Conservation (phyloP, 78 protist species). For the Chrysochromulina tobinii region DNA sequence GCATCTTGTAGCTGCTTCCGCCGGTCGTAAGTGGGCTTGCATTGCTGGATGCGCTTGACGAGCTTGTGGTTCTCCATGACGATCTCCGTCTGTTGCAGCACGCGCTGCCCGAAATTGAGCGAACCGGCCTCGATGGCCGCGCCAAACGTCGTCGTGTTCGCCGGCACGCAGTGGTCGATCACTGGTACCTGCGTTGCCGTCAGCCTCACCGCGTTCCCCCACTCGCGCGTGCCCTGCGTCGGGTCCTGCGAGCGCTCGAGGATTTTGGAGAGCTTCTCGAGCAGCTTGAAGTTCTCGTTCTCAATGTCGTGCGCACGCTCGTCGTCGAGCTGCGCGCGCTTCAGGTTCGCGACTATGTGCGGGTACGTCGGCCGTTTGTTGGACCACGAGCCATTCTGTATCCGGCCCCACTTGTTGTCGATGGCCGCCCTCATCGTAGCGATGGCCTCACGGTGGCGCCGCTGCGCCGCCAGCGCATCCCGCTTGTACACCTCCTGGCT, state of each 20-base stretch:
- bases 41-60: background rate
- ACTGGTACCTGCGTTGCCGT: background rate
- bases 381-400: background rate
- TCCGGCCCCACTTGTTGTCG: background rate
- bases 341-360: background rate
- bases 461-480: no score
- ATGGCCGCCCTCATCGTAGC: background rate
- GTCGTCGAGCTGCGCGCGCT: conserved; percentile 6
- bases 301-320: background rate
- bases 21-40: background rate
- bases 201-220: background rate
- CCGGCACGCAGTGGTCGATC: background rate
- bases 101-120: background rate
- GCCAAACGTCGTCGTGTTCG: background rate
- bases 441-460: no score
- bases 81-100: background rate
- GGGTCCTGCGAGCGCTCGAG: background rate
- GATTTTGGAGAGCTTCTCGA: background rate
- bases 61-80: background rate
- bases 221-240: background rate
- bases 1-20: background rate
- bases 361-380: background rate
- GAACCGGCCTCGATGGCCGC: background rate
- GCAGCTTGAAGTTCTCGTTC: background rate
- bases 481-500: no score